These are phyloP conservation scores for Populus alba DNA, from an alignment of 345 rosid species.

Conservation along the genomic window DNA sequence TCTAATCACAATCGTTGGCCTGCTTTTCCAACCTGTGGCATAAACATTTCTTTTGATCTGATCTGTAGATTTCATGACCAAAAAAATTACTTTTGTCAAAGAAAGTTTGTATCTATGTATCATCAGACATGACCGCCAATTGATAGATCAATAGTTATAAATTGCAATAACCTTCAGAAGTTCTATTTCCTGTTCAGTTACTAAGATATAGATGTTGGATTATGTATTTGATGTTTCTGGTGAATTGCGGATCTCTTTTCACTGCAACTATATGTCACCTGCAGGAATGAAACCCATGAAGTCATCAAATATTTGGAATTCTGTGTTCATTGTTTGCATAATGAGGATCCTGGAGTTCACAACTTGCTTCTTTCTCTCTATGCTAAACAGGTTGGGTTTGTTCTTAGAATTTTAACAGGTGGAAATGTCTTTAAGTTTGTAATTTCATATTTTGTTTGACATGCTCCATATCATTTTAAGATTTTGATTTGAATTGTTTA, in stretches of 20 bases:
- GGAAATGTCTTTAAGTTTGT: too few relatives aligned
- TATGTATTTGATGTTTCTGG: slow-evolving; percentile 5
- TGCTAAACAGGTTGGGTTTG: slow-evolving; percentile 82
- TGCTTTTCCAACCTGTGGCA: too few relatives aligned
- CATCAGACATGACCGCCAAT: not conserved
- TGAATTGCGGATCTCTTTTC: slow-evolving; percentile 3
- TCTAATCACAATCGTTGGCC: not conserved
- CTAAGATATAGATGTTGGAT: not conserved
- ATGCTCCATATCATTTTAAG: not conserved
- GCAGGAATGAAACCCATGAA: slow-evolving; percentile 99
- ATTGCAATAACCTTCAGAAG: not conserved
- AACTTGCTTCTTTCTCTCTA: slow-evolving; percentile 90
- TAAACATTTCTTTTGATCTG: too few relatives aligned
- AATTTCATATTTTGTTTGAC: too few relatives aligned
- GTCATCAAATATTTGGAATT: slow-evolving; percentile 93
- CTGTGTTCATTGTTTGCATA: slow-evolving; percentile 81
- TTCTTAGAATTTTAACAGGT: not conserved
- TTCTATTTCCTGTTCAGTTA: not conserved
- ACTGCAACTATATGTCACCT: slow-evolving; percentile 12
- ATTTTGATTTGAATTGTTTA: not conserved
- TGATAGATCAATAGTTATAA: not conserved
- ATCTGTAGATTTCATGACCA: too few relatives aligned
- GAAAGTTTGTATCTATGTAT: slow-evolving; percentile 2
- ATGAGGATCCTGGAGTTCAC: slow-evolving; percentile 97
- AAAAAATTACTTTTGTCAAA: not conserved